Percentiles rank a stretch among this genome's conserved stretches.
Conservation (phyloP, 257 asterid genomes). For the Anisodus tanguticus region DNA sequence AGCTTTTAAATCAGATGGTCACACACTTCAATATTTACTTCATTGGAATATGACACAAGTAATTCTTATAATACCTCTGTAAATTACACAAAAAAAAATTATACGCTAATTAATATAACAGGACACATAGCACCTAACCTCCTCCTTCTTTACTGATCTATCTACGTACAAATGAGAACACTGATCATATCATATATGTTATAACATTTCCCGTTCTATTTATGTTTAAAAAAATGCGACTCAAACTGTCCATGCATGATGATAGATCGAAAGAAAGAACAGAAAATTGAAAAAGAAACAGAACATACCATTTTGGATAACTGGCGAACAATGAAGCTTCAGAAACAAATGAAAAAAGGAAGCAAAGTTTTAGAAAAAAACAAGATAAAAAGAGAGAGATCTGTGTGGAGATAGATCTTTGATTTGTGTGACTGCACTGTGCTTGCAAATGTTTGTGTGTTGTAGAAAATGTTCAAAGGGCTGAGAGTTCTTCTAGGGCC, state of each 20-base stretch:
- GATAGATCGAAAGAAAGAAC: background rate
- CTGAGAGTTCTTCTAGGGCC: conserved; percentile 52
- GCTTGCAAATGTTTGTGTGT: conserved; percentile 28
- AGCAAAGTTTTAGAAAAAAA: conserved; percentile 30
- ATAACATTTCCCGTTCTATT: background rate
- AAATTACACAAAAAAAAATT: background rate
- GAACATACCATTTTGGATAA: conserved; percentile 29
- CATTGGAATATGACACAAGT: too few species aligned
- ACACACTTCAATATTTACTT: too few species aligned
- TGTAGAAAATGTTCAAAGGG: conserved; percentile 52
- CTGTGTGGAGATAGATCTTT: conserved; percentile 42
- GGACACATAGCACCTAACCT: background rate
- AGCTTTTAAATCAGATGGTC: too few species aligned
- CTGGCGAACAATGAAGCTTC: conserved; percentile 28
- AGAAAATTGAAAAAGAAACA: too few species aligned
- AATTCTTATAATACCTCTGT: too few species aligned
- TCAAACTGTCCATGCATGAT: background rate
- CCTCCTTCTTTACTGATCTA: background rate
- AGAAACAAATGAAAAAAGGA: conserved; percentile 32
- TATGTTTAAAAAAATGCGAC: background rate
- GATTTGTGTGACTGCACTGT: conserved; percentile 20
- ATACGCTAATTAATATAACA: background rate
- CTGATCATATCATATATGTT: background rate
- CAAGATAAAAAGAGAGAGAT: background rate
- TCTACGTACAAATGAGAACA: background rate